Conservation (phyloP, 1,284 basidiomycete species). For the Cutaneotrichosporon dermatis region DNA sequence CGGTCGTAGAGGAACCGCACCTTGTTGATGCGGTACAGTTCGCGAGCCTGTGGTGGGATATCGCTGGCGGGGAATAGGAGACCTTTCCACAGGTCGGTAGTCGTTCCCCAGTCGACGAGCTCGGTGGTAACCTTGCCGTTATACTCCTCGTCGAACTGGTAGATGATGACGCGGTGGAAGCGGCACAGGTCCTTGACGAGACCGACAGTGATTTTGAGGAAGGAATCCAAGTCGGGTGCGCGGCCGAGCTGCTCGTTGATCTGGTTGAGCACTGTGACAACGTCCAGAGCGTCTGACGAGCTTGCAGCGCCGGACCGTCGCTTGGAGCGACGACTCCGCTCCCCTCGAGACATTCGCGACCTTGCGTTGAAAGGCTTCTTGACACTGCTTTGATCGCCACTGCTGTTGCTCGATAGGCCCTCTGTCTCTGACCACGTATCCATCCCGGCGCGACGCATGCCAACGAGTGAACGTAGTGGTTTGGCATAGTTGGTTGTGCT, state of each 20-base stretch:
- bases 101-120: constrained; percentile 74
- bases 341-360: no score
- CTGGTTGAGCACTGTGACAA: constrained; percentile 73
- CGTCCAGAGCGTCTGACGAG: constrained; percentile 63
- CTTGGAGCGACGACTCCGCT: no score
- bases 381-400: no score
- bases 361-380: no score
- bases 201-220: constrained; percentile 73
- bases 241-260: constrained; percentile 78
- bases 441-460: constrained; percentile 56
- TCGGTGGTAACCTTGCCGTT: constrained; percentile 73
- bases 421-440: constrained; percentile 9
- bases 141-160: constrained; percentile 58
- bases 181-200: constrained; percentile 77
- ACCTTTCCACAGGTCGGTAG: constrained; percentile 67
- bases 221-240: constrained; percentile 64
- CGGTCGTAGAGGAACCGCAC: constrained; percentile 78
- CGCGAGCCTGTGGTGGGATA: constrained; percentile 58
- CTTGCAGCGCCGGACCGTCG: no score
- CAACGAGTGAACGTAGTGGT: constrained; percentile 68
- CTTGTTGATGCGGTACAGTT: constrained; percentile 63
- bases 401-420: no score
- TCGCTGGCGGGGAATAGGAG: constrained; percentile 57
- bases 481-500: constrained; percentile 70
- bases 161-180: constrained; percentile 80